These are phyloP conservation scores for Agapanthus africanus DNA, from an alignment of 106 monocot genomes.

Conservation along the genomic window DNA sequence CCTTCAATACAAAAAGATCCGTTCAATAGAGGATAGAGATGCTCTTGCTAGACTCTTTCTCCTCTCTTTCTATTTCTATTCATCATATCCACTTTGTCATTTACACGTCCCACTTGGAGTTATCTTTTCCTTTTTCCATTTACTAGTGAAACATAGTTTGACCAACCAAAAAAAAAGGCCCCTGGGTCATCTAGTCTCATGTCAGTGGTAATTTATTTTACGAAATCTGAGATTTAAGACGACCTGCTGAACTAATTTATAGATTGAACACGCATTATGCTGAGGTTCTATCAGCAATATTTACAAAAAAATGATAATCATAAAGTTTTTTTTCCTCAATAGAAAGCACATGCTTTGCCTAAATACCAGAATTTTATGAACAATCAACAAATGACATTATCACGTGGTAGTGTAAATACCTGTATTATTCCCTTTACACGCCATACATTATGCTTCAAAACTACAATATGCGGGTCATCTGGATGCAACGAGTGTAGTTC, in stretches of 20 bases:
- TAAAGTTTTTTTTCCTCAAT: background rate
- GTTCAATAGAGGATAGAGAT: background rate
- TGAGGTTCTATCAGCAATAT: background rate
- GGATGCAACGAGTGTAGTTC: slow-evolving; percentile 25
- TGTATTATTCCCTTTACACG: slow-evolving; percentile 39
- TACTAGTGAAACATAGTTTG: background rate
- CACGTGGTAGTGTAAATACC: slow-evolving; percentile 11
- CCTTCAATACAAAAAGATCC: background rate
- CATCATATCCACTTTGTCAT: background rate
- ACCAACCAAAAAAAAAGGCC: background rate
- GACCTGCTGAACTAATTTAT: background rate
- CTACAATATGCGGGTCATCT: slow-evolving; percentile 28
- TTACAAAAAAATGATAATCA: background rate
- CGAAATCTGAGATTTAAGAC: background rate
- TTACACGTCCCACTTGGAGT: background rate
- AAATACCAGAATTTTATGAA: too few species aligned
- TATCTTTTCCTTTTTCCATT: background rate
- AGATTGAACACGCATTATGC: background rate
- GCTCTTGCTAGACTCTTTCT: background rate
- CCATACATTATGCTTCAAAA: slow-evolving; percentile 37
- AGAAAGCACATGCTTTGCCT: too few species aligned
- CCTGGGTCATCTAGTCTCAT: background rate
- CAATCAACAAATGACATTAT: background rate
- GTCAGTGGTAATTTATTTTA: background rate
- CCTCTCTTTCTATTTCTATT: background rate